phyloP scores from a whole-genome alignment of 768 basidiomycete genomes.

The Lactifluus piperatus region DNA sequence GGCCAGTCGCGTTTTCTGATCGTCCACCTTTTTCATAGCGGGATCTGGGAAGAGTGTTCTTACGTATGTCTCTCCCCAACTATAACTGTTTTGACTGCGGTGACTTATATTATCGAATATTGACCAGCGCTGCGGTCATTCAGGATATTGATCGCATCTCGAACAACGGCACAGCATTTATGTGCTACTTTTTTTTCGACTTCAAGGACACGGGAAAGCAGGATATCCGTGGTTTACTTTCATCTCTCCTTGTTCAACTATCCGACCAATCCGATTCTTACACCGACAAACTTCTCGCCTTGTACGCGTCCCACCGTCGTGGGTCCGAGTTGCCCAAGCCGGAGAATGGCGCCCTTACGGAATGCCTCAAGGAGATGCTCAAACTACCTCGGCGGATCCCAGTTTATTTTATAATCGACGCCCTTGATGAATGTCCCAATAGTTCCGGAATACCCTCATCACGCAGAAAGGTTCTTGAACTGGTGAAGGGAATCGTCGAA shows the following conservation, averaged over 20 bases:
- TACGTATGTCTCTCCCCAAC: not conserved
- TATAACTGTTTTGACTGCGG: accelerated
- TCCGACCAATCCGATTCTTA: not conserved
- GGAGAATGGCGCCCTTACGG: not conserved
- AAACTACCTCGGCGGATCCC: not conserved
- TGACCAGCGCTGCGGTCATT: not conserved
- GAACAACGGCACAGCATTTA: not conserved
- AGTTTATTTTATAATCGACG: not conserved
- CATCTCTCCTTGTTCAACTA: not conserved
- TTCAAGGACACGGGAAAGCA: not conserved
- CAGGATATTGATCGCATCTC: not conserved
- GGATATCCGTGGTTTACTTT: not conserved
- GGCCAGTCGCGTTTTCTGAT: not conserved
- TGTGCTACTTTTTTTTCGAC: no score
- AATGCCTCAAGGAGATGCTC: not conserved
- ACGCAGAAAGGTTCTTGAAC: not conserved
- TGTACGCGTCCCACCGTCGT: not conserved
- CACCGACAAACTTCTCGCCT: not conserved
- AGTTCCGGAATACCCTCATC: not conserved
- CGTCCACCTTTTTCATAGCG: not conserved
- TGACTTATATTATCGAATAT: not conserved
- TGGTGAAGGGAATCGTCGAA: not conserved
- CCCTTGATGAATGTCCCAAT: not conserved
- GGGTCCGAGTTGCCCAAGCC: not conserved
- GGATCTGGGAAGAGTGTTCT: slow-evolving; percentile 6